Base-by-base conservation (phyloP, 805 yeast genomes). In the Yamadazyma phyllophila region DNA sequence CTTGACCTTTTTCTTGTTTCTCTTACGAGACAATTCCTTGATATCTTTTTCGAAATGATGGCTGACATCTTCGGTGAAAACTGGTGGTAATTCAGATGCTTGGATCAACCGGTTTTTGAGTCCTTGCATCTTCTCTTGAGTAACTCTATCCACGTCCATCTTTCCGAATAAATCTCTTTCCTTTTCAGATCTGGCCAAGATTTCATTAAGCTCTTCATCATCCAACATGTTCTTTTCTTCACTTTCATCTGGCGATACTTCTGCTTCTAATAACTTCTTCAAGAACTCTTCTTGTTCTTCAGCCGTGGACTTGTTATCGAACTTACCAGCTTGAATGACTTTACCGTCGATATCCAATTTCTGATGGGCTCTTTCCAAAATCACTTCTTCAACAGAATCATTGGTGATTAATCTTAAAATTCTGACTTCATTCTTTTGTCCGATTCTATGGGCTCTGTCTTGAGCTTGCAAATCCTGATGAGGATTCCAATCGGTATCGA, bases 381-480 rank as follows among this genome's bases (percentile, higher is more conserved):
- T 86, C 24, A 83, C 85, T 60, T 87, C 95, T 67, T 87, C 95
- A 29, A 87, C 89, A 2, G 95, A 84, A 58, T 86, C 92, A 43
- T 83, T 80, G 2, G 92, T 84, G 52, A 87, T 86, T 61, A 87
- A 76, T 66, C 95, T 76, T 61, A 86, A 74, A 56, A 87, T 87
- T 62, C 92, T 73, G 46, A 87, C 95, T 62, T 87, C 95, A 62
- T 87, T 87, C 74, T 86, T 87, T 60, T 87, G 95, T 36, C 95
- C 95, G 63, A 87, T 87, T 75, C 95, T 80, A 64, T 87, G 95
- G 1, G 95, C 95, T 72, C 95, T 77, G 66, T 87, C 95, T 66
- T 87, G 95, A 1, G 94, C 95, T 63, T 87, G 95, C 59, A 87
- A 78, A 80, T 87, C 95, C 65, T 87, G 95, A 68, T 87, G 95